A percentile compares a stretch with the other conserved stretches of the same genome.
These are phyloP conservation scores for Talaromyces proteolyticus DNA, from an alignment of 495 filamentous ascomycete genomes.

Conservation along the genomic window DNA sequence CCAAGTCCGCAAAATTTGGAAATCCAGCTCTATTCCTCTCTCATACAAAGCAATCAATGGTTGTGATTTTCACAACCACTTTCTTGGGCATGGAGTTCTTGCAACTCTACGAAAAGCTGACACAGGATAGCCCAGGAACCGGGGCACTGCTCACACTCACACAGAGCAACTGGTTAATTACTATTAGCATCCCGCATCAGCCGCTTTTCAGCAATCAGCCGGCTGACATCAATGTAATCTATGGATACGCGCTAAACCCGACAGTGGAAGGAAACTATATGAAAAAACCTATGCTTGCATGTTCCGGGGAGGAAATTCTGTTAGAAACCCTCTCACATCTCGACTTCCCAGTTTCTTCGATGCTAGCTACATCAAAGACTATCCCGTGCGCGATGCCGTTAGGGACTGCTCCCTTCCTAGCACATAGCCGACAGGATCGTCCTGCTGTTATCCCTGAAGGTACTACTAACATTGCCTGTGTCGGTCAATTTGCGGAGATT, in stretches of 20 bases:
- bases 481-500: slow-evolving; percentile 40
- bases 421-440: slow-evolving; percentile 20
- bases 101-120: slow-evolving; percentile 17
- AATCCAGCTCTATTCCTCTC: slow-evolving; percentile 29
- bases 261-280: slow-evolving; percentile 22
- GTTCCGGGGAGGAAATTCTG: slow-evolving; percentile 31
- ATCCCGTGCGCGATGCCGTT: slow-evolving; percentile 29
- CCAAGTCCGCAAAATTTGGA: slow-evolving; percentile 19
- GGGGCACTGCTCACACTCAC: slow-evolving; percentile 25
- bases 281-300: slow-evolving; percentile 30
- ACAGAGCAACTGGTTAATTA: slow-evolving; percentile 31
- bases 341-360: slow-evolving; percentile 9
- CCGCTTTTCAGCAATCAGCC: slow-evolving; percentile 27
- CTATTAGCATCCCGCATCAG: slow-evolving; percentile 29
- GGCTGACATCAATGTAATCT: slow-evolving; percentile 17
- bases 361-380: slow-evolving; percentile 13
- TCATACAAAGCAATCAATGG: slow-evolving; percentile 20
- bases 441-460: slow-evolving; percentile 25
- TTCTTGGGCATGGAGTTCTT: slow-evolving; percentile 22
- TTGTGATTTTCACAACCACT: slow-evolving; percentile 33
- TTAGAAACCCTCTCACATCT: slow-evolving; percentile 30
- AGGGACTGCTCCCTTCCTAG: slow-evolving; percentile 26
- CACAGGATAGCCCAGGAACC: slow-evolving; percentile 21
- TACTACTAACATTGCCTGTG: slow-evolving; percentile 26
- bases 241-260: slow-evolving; percentile 30